Evolutionary conservation across 306 rosid genomes (phyloP).

Genomic region (Clitoria ternatea): DNA sequence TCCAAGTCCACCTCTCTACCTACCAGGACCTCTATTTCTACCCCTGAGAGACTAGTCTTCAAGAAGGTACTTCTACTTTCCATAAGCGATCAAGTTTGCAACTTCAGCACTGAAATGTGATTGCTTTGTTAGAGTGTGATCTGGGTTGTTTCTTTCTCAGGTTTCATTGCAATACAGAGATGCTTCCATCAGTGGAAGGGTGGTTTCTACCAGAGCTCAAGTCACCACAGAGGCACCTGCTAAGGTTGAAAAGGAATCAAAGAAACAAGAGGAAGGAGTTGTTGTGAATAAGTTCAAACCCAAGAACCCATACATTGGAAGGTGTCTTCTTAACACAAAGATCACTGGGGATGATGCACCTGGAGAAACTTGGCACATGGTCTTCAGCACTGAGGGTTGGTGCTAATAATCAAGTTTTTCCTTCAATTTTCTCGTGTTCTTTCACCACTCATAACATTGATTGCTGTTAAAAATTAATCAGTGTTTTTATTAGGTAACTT

Average conservation of each 20-base stretch:
- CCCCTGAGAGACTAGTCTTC: constrained; percentile 56
- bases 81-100: background rate
- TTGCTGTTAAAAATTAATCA: background rate
- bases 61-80: constrained; percentile 80
- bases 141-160: constrained; percentile 33
- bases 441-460: background rate
- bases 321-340: constrained; percentile 81
- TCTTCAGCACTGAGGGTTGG: constrained; percentile 83
- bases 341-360: constrained; percentile 96
- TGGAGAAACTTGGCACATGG: constrained; percentile 96
- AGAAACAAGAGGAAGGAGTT: constrained; percentile 88
- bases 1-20: constrained; percentile 65
- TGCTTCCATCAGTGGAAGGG: constrained; percentile 48
- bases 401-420: background rate
- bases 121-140: background rate
- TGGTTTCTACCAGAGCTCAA: constrained; percentile 67
- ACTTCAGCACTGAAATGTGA: background rate
- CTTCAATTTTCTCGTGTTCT: background rate
- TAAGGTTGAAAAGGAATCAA: constrained; percentile 70
- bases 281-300: constrained; percentile 84
- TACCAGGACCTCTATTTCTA: constrained; percentile 41
- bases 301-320: constrained; percentile 64
- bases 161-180: constrained; percentile 49
- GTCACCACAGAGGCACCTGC: constrained; percentile 84
- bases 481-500: background rate